A percentile compares a stretch with the other conserved stretches of the same genome.
Evolutionary conservation across 768 basidiomycete genomes (phyloP).

Genomic region (Boletus sensibilis): DNA sequence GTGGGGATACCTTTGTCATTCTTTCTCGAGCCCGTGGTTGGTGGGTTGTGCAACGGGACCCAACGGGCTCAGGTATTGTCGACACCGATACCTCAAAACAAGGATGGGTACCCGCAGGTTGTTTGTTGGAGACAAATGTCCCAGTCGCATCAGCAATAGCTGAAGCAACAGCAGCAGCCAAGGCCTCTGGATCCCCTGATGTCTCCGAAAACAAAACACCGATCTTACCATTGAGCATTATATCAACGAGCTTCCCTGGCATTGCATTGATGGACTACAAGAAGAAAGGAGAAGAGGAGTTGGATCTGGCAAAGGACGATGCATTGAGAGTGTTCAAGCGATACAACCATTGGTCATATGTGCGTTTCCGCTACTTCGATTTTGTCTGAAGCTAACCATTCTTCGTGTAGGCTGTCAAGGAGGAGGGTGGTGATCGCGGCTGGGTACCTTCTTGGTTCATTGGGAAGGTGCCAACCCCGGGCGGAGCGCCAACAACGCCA

Average conservation of each 20-base stretch:
- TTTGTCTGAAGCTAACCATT: conserved; percentile 5
- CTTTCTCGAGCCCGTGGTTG: conserved; percentile 93
- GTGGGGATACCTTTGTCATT: conserved; percentile 92
- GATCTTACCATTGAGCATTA: conserved; percentile 85
- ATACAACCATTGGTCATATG: conserved; percentile 98
- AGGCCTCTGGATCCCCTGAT: conserved; percentile 41
- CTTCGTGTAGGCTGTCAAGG: conserved; percentile 76
- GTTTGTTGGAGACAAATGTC: conserved; percentile 88
- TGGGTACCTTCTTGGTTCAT: conserved; percentile 99
- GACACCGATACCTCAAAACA: conserved; percentile 77
- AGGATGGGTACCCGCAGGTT: conserved; percentile 98
- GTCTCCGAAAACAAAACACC: conserved; percentile 59
- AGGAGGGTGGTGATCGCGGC: conserved; percentile 88
- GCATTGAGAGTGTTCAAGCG: conserved; percentile 91
- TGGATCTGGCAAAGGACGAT: conserved; percentile 88
- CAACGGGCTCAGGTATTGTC: conserved; percentile 75
- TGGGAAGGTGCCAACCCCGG: conserved; percentile 66
- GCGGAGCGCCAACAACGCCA: conserved; percentile 46
- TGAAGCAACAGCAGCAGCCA: conserved; percentile 70
- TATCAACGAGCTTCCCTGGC: conserved; percentile 97
- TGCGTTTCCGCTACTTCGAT: conserved; percentile 35
- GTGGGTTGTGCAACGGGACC: conserved; percentile 99
- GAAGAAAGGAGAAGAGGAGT: conserved; percentile 90
- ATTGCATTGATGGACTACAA: conserved; percentile 95
- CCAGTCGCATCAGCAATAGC: conserved; percentile 87